Evolutionary conservation across 1,139 yeast species (phyloP).

Genomic region (Petasospora fabianii): DNA sequence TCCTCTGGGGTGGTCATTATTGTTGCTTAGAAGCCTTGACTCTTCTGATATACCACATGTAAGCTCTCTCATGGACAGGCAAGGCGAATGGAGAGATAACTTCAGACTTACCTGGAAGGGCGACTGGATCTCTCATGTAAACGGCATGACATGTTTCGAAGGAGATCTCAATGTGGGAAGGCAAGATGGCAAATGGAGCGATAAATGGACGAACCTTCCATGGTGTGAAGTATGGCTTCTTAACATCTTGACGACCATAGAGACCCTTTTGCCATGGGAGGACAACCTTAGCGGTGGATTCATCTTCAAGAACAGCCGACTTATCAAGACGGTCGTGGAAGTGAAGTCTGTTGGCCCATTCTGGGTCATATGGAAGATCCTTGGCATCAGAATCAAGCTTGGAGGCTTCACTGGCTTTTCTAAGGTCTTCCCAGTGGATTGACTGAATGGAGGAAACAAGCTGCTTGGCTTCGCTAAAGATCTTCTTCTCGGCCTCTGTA

Average conservation of each 20-base stretch:
- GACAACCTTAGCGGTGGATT: slow-evolving; percentile 40
- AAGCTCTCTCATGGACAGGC: slow-evolving; percentile 88
- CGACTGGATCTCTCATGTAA: slow-evolving; percentile 92
- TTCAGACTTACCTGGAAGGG: slow-evolving; percentile 96
- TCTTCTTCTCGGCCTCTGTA: slow-evolving; percentile 18
- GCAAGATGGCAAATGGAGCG: slow-evolving; percentile 88
- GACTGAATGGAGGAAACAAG: slow-evolving; percentile 21
- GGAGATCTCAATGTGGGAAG: slow-evolving; percentile 86
- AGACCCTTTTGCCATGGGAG: slow-evolving; percentile 72
- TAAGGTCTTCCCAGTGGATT: slow-evolving; percentile 28
- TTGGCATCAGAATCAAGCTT: slow-evolving; percentile 26
- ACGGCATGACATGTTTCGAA: slow-evolving; percentile 93
- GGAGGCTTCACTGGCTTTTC: slow-evolving; percentile 26
- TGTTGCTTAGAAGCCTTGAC: slow-evolving; percentile 22
- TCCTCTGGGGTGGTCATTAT: too few relatives aligned
- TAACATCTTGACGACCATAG: slow-evolving; percentile 74
- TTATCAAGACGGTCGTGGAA: slow-evolving; percentile 47
- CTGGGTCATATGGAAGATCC: slow-evolving; percentile 43
- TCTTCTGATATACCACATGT: slow-evolving; percentile 87
- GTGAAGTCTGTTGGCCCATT: slow-evolving; percentile 54
- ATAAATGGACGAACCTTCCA: slow-evolving; percentile 94
- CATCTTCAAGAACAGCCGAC: slow-evolving; percentile 55
- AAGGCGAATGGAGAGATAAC: slow-evolving; percentile 87
- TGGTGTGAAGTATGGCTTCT: slow-evolving; percentile 88
- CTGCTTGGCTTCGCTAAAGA: slow-evolving; percentile 23